Evolutionary conservation across 1,284 basidiomycete genomes (phyloP), one percentile per base, ranked within the genome.

Genomic region (Cutaneotrichosporon mucoides): DNA sequence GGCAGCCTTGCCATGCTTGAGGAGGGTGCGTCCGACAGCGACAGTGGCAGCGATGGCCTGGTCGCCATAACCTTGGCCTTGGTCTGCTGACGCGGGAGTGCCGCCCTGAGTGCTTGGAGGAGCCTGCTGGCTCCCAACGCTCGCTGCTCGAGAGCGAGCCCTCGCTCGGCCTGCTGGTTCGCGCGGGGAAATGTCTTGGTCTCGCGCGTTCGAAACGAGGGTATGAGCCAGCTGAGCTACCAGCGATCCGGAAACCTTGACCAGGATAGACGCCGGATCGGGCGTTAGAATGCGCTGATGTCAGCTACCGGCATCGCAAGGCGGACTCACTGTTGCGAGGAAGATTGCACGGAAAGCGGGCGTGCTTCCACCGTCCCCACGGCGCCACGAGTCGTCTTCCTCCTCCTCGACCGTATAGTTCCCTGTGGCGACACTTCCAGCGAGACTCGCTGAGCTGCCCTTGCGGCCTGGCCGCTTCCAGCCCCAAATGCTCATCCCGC

Each of bases 261-360:
- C 80, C 3, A 93, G 82, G 55, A 93, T 85, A 61, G 88, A 90
- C 10, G 82, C 79, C 0, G 89, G 84, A 66, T 90, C 90, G 3
- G 86, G 82, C 0, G 89, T 90, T 85, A 94, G 89, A 41, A 94
- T 87, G 1, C 92, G 85, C n/a, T 74, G 37, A 1, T 7, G 45
- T 61, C 36, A 65, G 43, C 38, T 15, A 6, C 24, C 7, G 6
- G 16, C 11, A 16, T 2, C 6, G 37, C 15, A 36, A 6, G n/a
- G 37, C 24, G 24, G 24, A 24, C 75, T 67, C 56, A 76, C 72
- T 4, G 76, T 78, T 6, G 76, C 76, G 2, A 75, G 65, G 41
- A 77, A 74, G 47, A 78, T 72, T 2, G 76, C 76, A 35, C 65
- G 60, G 57, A 73, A 77, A 0, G 65, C 56, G 34, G 76, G 75